Evolutionary conservation across 2,329 filamentous ascomycete species (phyloP), one percentile per base, ranked within the genome.

Genomic region (Blumeria hordei): DNA sequence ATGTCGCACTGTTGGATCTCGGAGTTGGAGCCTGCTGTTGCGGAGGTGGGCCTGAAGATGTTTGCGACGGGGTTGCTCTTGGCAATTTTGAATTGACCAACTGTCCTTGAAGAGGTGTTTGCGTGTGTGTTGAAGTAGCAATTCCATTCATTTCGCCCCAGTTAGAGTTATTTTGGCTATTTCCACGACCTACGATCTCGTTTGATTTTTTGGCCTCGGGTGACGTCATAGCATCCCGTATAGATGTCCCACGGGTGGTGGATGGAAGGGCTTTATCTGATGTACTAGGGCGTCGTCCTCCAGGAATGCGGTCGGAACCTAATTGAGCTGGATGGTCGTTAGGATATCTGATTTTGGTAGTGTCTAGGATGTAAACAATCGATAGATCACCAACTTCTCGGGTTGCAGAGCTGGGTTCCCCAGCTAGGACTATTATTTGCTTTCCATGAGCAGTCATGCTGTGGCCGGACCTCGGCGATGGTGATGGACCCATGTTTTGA

Each of bases 401-500:
- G 0, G 84, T 78, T 33, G 86, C 83, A 14, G 88, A 88, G 67
- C 88, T 96, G 12, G 92, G 92, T 67, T 98, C 93, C 59, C 92
- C 92, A 39, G 86, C 93, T 35, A 96, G 74, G 43, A 96, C 86
- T 51, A 96, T 82, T 59, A 98, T 82, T 57, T 88, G 85, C 67
- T 94, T 95, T 34, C 86, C 87, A 59, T 90, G 86, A 1, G 88
- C 81, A 1, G 92, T 96, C 92, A 98, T 96, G 67, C 88, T 95
- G 67, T 98, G 92, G 1, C 92, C 92, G 14, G 90, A 96, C 57
- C 92, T 77, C 35, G 92, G 81, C 3, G 88, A 95, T 0, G 92
- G 92, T 0, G 88, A 93, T 3, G 88, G 88, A 0, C 92, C 92
- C 92, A 98, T 98, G 65, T 98, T 98, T 65, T 98, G 92, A 69